Evolutionary conservation across 805 yeast species (phyloP), one percentile per base, ranked within the genome.

Genomic region (Candida silvicultrix): DNA sequence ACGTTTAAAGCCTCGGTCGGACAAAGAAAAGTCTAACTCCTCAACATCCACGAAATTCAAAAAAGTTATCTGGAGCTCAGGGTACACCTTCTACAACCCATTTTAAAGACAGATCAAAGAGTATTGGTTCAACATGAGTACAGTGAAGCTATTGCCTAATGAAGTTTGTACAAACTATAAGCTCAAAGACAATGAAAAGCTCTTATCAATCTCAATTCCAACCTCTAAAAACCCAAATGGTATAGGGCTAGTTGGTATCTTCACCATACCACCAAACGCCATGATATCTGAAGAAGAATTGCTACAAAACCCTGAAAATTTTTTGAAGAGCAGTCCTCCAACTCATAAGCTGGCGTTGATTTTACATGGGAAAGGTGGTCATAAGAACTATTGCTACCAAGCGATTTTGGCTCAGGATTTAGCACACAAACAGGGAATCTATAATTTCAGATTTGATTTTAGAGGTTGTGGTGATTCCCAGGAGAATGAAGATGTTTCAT

Each of bases 331-430:
- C 53, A 43, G 62, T 28, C 67, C 68, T 10, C 63, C 71, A 7
- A 73, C 77, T 7, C 73, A 68, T 47, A 72, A 75, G 48, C 69
- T 76, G 36, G 88, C 83, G 0, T 59, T 89, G 6, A 58, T 89
- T 16, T 53, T 80, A n/a, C 97, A 90, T 61, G 97, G 97, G 1
- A 84, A 78, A 50, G 90, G 82, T 1, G 95, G 96, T 0, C 95
- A 90, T 60, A 78, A 88, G 53, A 78, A 85, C 67, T 84, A 87
- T 60, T 80, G 87, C 48, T 89, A 84, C 63, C 89, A 84, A 51
- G 75, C 77, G 22, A 55, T 66, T 15, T 63, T 88, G 39, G 90
- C 95, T 0, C 74, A 75, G 23, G 65, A 64, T 22, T 61, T 90
- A 45, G 81, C 89, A 0, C 59, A 66, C 2, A 73, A 74, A 15